Percentiles rank a stretch among this genome's conserved stretches.
phyloP scores from a whole-genome alignment of 139 green algal genomes.

The Chlamydomonas incerta region DNA sequence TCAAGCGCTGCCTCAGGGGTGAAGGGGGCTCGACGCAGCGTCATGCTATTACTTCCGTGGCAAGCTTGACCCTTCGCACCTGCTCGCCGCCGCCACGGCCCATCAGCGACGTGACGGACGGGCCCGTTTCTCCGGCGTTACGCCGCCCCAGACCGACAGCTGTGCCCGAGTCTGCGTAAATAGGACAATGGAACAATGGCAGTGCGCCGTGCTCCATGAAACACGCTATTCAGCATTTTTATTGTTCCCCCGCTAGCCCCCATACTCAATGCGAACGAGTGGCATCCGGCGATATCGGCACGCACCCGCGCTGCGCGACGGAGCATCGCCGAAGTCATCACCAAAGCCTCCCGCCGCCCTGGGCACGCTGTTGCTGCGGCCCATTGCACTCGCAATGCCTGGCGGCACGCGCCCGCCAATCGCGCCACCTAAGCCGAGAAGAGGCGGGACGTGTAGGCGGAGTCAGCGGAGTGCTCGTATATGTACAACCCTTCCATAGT shows the following conservation, averaged over 20 bases:
- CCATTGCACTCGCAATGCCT: not conserved
- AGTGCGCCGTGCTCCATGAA: too few species aligned
- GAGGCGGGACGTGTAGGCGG: too few species aligned
- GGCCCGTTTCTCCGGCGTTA: not conserved
- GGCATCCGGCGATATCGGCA: not conserved
- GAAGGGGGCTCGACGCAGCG: too few species aligned
- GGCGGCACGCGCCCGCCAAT: not conserved
- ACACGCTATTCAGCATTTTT: too few species aligned
- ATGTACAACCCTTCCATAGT: too few species aligned
- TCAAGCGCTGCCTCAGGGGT: too few species aligned
- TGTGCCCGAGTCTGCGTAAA: not conserved
- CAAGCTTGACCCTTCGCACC: not conserved
- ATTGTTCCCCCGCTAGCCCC: too few species aligned
- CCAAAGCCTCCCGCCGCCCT: not conserved
- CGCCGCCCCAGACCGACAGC: not conserved
- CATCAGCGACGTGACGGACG: slow-evolving; percentile 1
- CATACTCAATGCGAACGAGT: too few species aligned
- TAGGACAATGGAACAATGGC: too few species aligned
- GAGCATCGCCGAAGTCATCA: slow-evolving; percentile 4
- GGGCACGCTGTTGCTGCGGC: not conserved
- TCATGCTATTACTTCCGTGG: too few species aligned
- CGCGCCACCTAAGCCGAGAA: not conserved
- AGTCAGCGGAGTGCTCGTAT: too few species aligned
- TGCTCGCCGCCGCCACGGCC: not conserved
- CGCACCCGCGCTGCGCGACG: slow-evolving; percentile 6